Base-by-base conservation (phyloP, 768 basidiomycete genomes). In the Leccinum fibrillosum region DNA sequence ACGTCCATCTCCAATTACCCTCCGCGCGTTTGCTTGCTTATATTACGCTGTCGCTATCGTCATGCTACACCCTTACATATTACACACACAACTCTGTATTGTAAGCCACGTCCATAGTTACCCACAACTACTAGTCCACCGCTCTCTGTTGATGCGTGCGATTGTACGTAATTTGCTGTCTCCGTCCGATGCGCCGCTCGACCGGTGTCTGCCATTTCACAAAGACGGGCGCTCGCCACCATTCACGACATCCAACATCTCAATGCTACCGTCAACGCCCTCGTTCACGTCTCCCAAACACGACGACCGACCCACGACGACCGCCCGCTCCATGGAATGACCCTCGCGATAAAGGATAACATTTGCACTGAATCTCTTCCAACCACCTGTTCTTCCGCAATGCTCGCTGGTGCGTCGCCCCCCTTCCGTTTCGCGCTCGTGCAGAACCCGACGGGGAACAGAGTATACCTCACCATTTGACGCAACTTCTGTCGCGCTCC, bases 321-420 rank as follows among this genome's bases (percentile, higher is more conserved):
- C 30, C 69, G 68, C 0, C 60, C 76, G 2, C 69, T 86, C 19
- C 61, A 64, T 17, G 79, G 74, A n/a, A 64, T 82, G 52, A 72
- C 79, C 3, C 73, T 96, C 4, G 92, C 86, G 0, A 73, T 96
- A 52, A 97, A 98, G 72, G 93, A 95, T 63, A 93, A 92, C 66
- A 94, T 97, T 55, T 86, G 87, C 53, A 92, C 90, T 0, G 59
- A 69, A 1, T 73, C 74, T 2, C 77, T 87, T 64, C 83, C 84
- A 0, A 88, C 86, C 4, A 90, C 91, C 37, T 93, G 92, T 68
- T 86, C 91, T 2, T 94, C 93, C 1, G 72, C 72, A 2, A 89
- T 94, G 74, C 80, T 98, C 13, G 72, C 76, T 59, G 80, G 91
- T 89, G 34, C 57, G 74, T 68, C 6, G 35, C 6, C 28, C 23